Conservation (phyloP, 306 rosid species). For the Vachellia pachyceras region DNA sequence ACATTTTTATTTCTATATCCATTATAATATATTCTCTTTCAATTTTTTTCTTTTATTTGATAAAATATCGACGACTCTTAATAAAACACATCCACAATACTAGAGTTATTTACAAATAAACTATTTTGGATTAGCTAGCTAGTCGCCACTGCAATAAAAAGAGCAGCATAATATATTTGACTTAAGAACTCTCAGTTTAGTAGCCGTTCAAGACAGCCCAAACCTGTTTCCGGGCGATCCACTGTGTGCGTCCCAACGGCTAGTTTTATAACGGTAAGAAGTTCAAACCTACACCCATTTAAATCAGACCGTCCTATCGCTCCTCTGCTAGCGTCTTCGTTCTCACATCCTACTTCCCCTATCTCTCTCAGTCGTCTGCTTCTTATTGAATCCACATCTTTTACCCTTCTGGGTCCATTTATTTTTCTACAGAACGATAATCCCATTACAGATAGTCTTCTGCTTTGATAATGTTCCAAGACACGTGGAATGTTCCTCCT, state of each 20-base stretch:
- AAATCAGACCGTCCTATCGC: slow-evolving; percentile 22
- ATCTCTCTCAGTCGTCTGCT: slow-evolving; percentile 6
- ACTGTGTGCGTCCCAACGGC: slow-evolving; percentile 35
- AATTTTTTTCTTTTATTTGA: no score
- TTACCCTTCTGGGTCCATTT: background rate
- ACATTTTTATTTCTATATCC: no score
- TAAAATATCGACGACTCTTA: background rate
- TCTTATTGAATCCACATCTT: background rate
- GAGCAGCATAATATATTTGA: background rate
- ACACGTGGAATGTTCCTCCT: slow-evolving; percentile 94
- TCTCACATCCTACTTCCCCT: slow-evolving; percentile 13
- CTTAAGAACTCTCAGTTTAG: background rate
- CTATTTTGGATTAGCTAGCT: background rate
- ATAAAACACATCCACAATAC: no score
- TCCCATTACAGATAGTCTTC: background rate
- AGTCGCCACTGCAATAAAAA: background rate
- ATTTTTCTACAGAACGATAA: slow-evolving; percentile 2
- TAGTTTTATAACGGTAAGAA: slow-evolving; percentile 52
- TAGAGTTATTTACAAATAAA: no score
- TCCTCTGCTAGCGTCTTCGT: background rate
- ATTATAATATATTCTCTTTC: background rate
- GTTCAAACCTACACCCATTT: slow-evolving; percentile 29
- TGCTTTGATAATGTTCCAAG: slow-evolving; percentile 63
- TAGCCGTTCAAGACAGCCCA: slow-evolving; percentile 1
- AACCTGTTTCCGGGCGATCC: background rate